Conservation (phyloP, 2,329 filamentous ascomycete genomes). For the Scedosporium apiospermum region DNA sequence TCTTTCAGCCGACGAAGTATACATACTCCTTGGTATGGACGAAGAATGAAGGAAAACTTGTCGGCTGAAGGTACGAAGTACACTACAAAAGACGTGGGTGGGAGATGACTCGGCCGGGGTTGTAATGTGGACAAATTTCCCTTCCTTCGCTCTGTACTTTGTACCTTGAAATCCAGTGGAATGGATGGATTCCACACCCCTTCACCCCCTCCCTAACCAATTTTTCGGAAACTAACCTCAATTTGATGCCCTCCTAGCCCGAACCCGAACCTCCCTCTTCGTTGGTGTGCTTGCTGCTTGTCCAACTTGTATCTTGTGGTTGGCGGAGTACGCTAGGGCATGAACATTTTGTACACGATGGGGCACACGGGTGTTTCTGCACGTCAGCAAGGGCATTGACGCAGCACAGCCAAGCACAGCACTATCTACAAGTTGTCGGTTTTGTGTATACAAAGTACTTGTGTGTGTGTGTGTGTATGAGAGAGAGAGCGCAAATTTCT, state of each 20-base stretch:
- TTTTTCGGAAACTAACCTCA: neutral
- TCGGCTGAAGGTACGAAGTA: no score
- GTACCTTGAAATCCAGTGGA: neutral
- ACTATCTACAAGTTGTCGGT: no score
- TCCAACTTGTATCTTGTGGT: neutral
- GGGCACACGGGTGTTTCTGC: neutral
- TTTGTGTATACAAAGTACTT: no score
- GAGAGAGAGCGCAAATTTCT: no score
- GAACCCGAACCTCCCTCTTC: neutral
- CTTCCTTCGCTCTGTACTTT: neutral
- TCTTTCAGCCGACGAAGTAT: no score
- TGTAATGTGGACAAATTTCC: neutral
- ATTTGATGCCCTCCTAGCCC: neutral
- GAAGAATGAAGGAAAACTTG: no score
- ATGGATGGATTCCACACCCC: neutral
- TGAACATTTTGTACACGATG: no score
- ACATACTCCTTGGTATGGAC: no score
- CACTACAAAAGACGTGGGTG: no score
- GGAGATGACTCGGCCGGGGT: no score
- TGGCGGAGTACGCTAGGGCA: no score
- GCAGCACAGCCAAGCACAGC: neutral
- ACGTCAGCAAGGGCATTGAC: neutral
- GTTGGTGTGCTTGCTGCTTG: neutral
- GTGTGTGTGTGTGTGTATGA: no score
- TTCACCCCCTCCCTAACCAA: slow-evolving; percentile 1